These are phyloP conservation scores for Petunia axillaris DNA, from an alignment of 257 asterid genomes.

Conservation along the genomic window DNA sequence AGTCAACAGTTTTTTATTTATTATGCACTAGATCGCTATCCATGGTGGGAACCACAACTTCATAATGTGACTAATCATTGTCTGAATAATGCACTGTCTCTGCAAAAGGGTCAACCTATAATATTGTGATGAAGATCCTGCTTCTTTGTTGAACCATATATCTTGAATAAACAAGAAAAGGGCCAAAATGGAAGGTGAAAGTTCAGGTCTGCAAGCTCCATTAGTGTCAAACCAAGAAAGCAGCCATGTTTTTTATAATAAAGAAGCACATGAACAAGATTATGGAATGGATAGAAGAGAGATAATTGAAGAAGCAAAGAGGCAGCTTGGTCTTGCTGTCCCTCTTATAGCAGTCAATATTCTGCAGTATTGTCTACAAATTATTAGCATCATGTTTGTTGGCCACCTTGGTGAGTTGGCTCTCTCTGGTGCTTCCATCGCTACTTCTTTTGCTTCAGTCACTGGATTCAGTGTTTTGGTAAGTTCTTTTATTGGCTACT, in stretches of 20 bases:
- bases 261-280: conserved; percentile 20
- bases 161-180: conserved; percentile 14
- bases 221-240: conserved; percentile 29
- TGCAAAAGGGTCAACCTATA: neutral
- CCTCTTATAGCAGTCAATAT: conserved; percentile 66
- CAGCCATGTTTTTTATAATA: conserved; percentile 18
- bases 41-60: neutral
- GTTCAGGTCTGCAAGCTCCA: conserved; percentile 27
- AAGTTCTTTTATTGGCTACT: conserved; percentile 10
- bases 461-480: conserved; percentile 71
- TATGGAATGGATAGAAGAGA: conserved; percentile 10
- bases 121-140: neutral
- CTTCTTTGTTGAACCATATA: neutral
- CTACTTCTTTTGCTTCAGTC: conserved; percentile 69
- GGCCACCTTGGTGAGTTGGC: conserved; percentile 66
- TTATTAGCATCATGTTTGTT: conserved; percentile 68
- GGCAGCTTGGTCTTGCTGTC: conserved; percentile 54
- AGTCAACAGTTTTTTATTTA: neutral
- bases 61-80: neutral
- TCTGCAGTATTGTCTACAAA: conserved; percentile 56
- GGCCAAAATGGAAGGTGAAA: conserved; percentile 30
- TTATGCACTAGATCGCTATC: neutral
- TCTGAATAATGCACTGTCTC: neutral
- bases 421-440: conserved; percentile 71
- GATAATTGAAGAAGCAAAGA: conserved; percentile 49